Evolutionary conservation across 139 green algal species (phyloP).

Genomic region (Pseudopediastrum boryanum): DNA sequence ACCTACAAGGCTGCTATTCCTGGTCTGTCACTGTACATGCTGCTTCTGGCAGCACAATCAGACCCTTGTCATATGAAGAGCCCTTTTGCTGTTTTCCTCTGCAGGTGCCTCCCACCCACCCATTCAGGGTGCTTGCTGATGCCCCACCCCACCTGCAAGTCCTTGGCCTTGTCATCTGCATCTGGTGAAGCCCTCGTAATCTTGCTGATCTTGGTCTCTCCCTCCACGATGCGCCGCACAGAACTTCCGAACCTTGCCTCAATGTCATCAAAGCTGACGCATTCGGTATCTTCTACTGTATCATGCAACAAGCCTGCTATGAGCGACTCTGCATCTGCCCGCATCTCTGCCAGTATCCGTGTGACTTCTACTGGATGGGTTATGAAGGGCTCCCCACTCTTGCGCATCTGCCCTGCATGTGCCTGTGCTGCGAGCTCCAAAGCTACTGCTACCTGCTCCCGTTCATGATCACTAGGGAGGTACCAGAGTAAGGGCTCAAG

Average conservation of each 20-base stretch:
- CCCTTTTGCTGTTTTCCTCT: constrained; percentile 48
- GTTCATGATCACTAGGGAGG: constrained; percentile 54
- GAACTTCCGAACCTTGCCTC: constrained; percentile 68
- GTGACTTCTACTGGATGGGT: constrained; percentile 85
- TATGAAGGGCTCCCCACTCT: constrained; percentile 90
- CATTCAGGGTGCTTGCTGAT: neutral
- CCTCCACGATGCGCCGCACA: constrained; percentile 88
- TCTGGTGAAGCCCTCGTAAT: constrained; percentile 14
- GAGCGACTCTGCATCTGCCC: constrained; percentile 78
- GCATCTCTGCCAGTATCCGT: constrained; percentile 75
- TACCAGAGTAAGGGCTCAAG: constrained; percentile 64
- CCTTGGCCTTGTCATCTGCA: neutral
- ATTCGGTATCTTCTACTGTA: constrained; percentile 89
- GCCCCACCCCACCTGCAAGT: neutral
- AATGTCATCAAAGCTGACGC: constrained; percentile 82
- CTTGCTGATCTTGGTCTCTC: constrained; percentile 89
- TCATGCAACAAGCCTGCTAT: constrained; percentile 87
- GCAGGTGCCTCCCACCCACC: no score
- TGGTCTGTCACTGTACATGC: no score
- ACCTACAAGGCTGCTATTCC: no score
- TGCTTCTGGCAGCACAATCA: no score
- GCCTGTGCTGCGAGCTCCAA: constrained; percentile 74
- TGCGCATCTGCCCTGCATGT: constrained; percentile 79
- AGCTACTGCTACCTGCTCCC: constrained; percentile 49
- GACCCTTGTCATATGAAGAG: no score